Percentiles rank a stretch among this genome's conserved stretches.
Conservation (phyloP, 176 grass and related monocot genomes). For the Phyllostachys edulis region DNA sequence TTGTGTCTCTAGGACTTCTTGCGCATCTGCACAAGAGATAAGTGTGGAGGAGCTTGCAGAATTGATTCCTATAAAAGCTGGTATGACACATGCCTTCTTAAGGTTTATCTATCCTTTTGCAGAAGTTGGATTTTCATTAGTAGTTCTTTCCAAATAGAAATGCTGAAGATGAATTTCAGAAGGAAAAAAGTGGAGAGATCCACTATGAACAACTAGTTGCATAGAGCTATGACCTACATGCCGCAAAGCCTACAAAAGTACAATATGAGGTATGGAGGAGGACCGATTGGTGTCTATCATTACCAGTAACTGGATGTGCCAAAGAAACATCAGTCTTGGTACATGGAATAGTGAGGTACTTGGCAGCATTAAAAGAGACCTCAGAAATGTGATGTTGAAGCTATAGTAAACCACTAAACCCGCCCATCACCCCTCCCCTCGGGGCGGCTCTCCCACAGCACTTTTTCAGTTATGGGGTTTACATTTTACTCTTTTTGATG, state of each 20-base stretch:
- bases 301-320: neutral
- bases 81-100: conserved; percentile 39
- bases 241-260: conserved; percentile 24
- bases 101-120: conserved; percentile 14
- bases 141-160: conserved; percentile 34
- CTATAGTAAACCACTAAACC: neutral
- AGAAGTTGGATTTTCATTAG: conserved; percentile 25
- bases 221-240: conserved; percentile 20
- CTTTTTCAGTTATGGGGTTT: neutral
- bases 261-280: neutral
- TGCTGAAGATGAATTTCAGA: conserved; percentile 24
- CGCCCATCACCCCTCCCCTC: neutral
- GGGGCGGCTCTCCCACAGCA: neutral
- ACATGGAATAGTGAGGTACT: neutral
- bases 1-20: conserved; percentile 56
- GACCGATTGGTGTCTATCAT: neutral
- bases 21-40: conserved; percentile 66
- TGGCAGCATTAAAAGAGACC: conserved; percentile 2
- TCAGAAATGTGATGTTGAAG: conserved; percentile 4
- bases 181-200: conserved; percentile 1
- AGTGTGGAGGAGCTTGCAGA: conserved; percentile 83
- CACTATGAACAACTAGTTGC: conserved; percentile 6
- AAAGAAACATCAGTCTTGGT: neutral
- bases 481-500: conserved; percentile 1
- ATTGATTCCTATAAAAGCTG: conserved; percentile 74